These are phyloP conservation scores for Zoysia matrella DNA, from an alignment of 202 grass and related monocot genomes.

Conservation along the genomic window DNA sequence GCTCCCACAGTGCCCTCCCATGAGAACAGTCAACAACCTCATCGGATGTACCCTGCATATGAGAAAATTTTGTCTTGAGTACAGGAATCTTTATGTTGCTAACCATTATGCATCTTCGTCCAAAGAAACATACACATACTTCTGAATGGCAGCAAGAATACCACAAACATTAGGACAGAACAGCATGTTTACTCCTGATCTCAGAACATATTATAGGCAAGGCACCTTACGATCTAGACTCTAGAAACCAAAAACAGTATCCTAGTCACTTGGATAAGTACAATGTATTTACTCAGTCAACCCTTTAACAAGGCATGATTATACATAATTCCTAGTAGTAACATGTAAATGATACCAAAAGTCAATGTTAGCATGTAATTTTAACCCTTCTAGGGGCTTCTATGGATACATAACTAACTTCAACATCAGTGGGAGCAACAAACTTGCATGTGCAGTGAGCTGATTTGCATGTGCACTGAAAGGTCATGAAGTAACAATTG, in stretches of 20 bases:
- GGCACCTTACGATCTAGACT: constrained; percentile 6
- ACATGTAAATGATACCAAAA: background rate
- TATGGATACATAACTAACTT: background rate
- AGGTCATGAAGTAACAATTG: background rate
- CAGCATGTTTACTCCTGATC: background rate
- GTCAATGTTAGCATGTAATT: background rate
- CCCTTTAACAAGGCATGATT: background rate
- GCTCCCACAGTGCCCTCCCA: constrained; percentile 75
- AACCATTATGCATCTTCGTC: background rate
- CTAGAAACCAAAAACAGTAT: constrained; percentile 20
- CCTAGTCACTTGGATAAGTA: constrained; percentile 6
- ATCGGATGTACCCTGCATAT: constrained; percentile 74
- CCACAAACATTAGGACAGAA: background rate
- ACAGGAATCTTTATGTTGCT: background rate
- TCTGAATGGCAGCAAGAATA: constrained; percentile 19
- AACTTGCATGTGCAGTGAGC: background rate
- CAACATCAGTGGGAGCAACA: background rate
- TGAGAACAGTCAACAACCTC: constrained; percentile 84
- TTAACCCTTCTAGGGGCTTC: background rate
- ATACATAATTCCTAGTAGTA: constrained; percentile 6
- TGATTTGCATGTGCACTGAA: too few species aligned
- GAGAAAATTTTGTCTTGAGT: background rate
- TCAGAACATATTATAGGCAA: background rate
- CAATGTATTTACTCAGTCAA: background rate
- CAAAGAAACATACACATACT: background rate